Evolutionary conservation across 192 early-diverging fungal genomes (phyloP), one percentile per base, ranked within the genome.

Genomic region (Coemansia sp.): DNA sequence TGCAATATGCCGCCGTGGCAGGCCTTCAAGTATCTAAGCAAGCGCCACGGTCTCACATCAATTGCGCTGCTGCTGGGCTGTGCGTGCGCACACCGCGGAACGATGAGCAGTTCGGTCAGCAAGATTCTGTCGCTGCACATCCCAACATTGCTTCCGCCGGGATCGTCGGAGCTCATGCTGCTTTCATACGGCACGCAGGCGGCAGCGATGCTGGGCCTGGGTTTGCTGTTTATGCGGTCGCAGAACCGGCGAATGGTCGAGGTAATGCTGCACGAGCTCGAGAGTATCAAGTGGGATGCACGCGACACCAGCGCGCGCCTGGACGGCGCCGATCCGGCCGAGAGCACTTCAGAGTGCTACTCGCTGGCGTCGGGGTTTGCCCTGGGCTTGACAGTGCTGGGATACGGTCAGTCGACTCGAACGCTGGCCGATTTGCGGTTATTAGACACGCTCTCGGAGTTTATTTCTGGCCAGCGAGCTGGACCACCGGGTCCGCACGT

Each of bases 291-390:
- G 11, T 15, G 15, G 8, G 42, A 49, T 4, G 25, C 58, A 11
- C 56, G 34, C 26, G 35, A 21, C 34, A 6, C 41, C 2, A 14
- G 44, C 45, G 32, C 38, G 20, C 21, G 59, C 8, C 31, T 62
- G 19, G 67, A 70, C 20, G 58, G 41, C 10, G 52, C 60, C 5
- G 73, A 69, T 34, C 59, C 67, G 1, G 58, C 67, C 3, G 88
- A 88, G 39, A 65, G 62, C 55, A 55, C 73, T 9, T 47, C 67
- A 19, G 88, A 88, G 46, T 78, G 83, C 45, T 85, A 85, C 58
- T 84, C 88, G 3, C 70, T 91, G n/a, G 78, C 89, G 0, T 75
- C 88, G 36, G 94, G 94, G 1, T 85, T 95, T 60, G 82, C 89
- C 0, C 64, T 97, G 29, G 94, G 93, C 3, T 80, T 93, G 20